Evolutionary conservation across 441 rosid genomes (phyloP), one percentile per base, ranked within the genome.

Genomic region (Pelargonium citronellum): DNA sequence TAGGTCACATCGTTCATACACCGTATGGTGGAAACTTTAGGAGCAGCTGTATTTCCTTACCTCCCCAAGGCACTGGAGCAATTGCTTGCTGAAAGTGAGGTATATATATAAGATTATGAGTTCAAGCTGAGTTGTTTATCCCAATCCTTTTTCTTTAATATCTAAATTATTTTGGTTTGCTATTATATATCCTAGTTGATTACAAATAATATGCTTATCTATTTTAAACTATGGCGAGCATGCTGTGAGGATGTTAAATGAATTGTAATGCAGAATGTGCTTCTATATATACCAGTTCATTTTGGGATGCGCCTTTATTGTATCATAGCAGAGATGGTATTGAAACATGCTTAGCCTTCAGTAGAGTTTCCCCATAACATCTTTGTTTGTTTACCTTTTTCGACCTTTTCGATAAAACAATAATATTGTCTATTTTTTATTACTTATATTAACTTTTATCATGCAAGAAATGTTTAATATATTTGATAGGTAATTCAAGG

Each of bases 31-130:
- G 79, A 75, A 62, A 75, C 79, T 13, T 74, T 75, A 4, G 79
- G 79, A 43, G 72, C 71, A 75, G 67, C 69, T 0, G 79, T 75
- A 22, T 75, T 75, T 60, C 79, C 79, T 49, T 75, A 61, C 68
- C 79, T 75, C 19, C 79, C 79, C 1, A 75, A 71, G 71, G 79
- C 79, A 71, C 46, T 75, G 44, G 75, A 63, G 60, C 75, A 71
- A 58, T 71, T 75, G 69, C 96, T 90, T 77, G 87, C 87, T 13
- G 95, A 91, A 76, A 86, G 89, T 75, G 95, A 91, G 99, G 99
- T n/a, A n/a, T 94, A 89, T 60, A 41, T 55, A 55, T 5, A 71
- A 20, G 2, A 57, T 63, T 55, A 55, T 5, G 69, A 27, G 2
- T 62, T 63, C 30, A 39, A 37, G 6, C 58, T 16, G 3, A 20